Base-by-base conservation (phyloP, 164 flowering plant species). In the Magnolia kwangsiensis region DNA sequence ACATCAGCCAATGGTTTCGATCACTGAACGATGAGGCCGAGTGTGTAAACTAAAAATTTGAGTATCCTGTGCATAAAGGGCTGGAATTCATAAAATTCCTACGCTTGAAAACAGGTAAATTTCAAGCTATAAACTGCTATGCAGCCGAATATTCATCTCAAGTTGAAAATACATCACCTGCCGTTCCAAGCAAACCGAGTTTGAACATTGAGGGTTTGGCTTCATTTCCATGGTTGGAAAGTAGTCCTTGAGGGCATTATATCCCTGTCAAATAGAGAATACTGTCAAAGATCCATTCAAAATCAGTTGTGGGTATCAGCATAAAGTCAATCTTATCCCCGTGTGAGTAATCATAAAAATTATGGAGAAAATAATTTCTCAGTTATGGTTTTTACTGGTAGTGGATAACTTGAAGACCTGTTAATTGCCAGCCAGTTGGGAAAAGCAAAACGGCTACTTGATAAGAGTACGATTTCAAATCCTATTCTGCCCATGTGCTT, bases 221-320 rank as follows among this genome's bases (percentile, higher is more conserved):
- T 83, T 92, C 99, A 96, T 92, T 83, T 88, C 89, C 99, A 96
- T 96, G 67, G 98, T 96, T 76, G 99, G 99, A 77, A 96, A 96
- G 84, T 37, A 96, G 81, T 96, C 99, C 81, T 96, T 93, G 18
- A 96, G 92, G 74, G 99, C 90, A 82, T 94, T 96, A 77, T 93
- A 96, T 63, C 99, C 98, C 99, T 96, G 83, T 21, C 77, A 76
- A 16, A 55, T 51, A 78, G 55, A 67, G 37, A 72, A 72, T 67
- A 75, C 73, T 31, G 29, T 65, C 5, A 65, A 65, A 3, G 45
- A 37, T 37, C 45, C 45, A 37, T 37, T 37, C 45, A 37, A 37
- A 37, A 5, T 37, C 14, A 7, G 68, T 4, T 8, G 27, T 14
- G 49, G 31, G 9, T 29, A 18, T 68, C 71, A 68, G 50, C 50